Percentiles rank a stretch among this genome's conserved stretches.
Conservation (phyloP, 2,329 filamentous ascomycete species). For the Colletotrichum sp. region DNA sequence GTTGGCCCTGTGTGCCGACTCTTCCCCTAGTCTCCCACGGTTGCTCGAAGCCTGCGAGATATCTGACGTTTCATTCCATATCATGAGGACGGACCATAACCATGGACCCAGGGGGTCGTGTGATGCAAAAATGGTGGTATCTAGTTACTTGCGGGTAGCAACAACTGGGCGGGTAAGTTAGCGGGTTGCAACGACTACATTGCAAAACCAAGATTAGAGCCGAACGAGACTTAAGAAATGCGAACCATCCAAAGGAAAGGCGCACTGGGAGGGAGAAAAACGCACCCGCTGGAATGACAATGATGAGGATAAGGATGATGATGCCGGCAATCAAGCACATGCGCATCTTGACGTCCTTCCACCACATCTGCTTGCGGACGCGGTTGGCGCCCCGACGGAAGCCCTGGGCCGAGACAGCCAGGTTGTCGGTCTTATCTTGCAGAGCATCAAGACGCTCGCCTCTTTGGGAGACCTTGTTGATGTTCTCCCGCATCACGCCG, state of each 20-base stretch:
- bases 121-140: conserved; percentile 23
- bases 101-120: conserved; percentile 26
- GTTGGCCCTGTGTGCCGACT: conserved; percentile 1
- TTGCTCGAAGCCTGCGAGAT: conserved; percentile 22
- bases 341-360: conserved; percentile 99
- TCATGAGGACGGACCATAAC: conserved; percentile 18
- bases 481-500: conserved; percentile 95
- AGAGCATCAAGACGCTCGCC: conserved; percentile 87
- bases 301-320: conserved; percentile 89
- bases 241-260: conserved; percentile 24
- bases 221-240: neutral
- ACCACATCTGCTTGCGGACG: conserved; percentile 99
- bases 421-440: conserved; percentile 93
- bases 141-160: conserved; percentile 43
- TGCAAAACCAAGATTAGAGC: neutral
- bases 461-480: conserved; percentile 94
- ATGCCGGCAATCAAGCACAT: conserved; percentile 93
- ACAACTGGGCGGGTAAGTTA: conserved; percentile 41
- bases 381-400: conserved; percentile 97
- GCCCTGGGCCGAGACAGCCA: conserved; percentile 89
- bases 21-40: conserved; percentile 8
- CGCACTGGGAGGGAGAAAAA: conserved; percentile 21
- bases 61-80: conserved; percentile 19
- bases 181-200: conserved; percentile 39
- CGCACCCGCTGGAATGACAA: conserved; percentile 91